phyloP scores from a whole-genome alignment of 805 yeast species.

The Saturnispora dispora region DNA sequence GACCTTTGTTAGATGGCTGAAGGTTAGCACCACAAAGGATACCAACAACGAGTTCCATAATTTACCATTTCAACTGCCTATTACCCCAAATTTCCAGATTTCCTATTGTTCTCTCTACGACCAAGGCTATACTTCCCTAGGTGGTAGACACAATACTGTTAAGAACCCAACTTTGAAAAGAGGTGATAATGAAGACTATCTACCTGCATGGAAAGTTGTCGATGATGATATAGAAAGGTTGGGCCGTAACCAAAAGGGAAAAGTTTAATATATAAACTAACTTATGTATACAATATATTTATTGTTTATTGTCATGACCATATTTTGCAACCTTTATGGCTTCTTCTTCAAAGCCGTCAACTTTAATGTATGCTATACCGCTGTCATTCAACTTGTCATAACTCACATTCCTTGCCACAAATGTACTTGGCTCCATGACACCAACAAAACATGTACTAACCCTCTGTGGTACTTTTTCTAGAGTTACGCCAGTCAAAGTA shows the following conservation, averaged over 20 bases:
- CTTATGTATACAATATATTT: not conserved
- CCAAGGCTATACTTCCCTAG: slow-evolving; percentile 80
- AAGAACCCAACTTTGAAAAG: slow-evolving; percentile 54
- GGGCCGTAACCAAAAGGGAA: slow-evolving; percentile 23
- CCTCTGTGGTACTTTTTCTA: not conserved
- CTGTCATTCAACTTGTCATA: slow-evolving; percentile 39
- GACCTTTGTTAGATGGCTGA: slow-evolving; percentile 42
- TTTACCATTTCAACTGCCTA: not conserved
- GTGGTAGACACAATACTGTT: slow-evolving; percentile 63
- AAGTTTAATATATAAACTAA: slow-evolving; percentile 7
- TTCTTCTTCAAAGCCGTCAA: slow-evolving; percentile 74
- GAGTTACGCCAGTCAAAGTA: slow-evolving; percentile 27
- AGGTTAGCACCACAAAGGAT: not conserved
- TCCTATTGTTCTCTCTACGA: slow-evolving; percentile 70
- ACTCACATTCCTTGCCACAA: slow-evolving; percentile 73
- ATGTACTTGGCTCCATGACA: slow-evolving; percentile 80
- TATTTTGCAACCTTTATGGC: slow-evolving; percentile 60
- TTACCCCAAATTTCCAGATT: slow-evolving; percentile 29
- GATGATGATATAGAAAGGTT: slow-evolving; percentile 54
- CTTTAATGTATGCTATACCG: slow-evolving; percentile 64
- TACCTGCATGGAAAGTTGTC: slow-evolving; percentile 50
- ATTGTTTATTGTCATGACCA: slow-evolving; percentile 42
- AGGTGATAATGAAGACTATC: slow-evolving; percentile 17
- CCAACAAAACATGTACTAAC: slow-evolving; percentile 76
- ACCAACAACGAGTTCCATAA: not conserved